Percentiles rank a stretch among this genome's conserved stretches.
Conservation (phyloP, 805 yeast species). For the Kodamaea hsintzibuensis region DNA sequence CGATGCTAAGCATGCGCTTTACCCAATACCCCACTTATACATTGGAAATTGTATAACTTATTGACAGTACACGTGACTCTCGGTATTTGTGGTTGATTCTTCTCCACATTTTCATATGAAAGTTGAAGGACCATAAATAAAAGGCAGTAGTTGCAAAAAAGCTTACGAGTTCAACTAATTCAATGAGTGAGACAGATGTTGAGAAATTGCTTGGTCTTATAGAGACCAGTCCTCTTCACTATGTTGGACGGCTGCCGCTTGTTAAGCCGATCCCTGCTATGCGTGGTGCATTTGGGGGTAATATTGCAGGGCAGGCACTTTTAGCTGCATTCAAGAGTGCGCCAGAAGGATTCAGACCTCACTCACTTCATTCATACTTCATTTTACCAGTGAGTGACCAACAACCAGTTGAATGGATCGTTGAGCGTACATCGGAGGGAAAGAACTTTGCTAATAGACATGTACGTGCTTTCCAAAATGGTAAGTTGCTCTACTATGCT, state of each 20-base stretch:
- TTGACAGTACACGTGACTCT: neutral
- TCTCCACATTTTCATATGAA: slow-evolving; percentile 6
- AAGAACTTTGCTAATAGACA: slow-evolving; percentile 36
- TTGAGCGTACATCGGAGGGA: slow-evolving; percentile 35
- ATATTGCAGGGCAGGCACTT: slow-evolving; percentile 36
- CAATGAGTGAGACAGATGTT: slow-evolving; percentile 8
- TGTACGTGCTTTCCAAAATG: slow-evolving; percentile 29
- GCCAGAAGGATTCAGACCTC: slow-evolving; percentile 34
- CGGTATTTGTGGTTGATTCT: neutral
- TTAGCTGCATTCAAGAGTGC: slow-evolving; percentile 31
- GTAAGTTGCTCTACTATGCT: slow-evolving; percentile 26
- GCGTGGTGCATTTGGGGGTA: slow-evolving; percentile 36
- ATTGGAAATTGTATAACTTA: neutral
- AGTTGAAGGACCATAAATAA: slow-evolving; percentile 1
- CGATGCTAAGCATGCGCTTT: neutral
- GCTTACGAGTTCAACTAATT: neutral
- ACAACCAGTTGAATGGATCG: slow-evolving; percentile 28
- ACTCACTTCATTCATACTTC: slow-evolving; percentile 36
- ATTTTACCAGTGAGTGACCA: slow-evolving; percentile 21
- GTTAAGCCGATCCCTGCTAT: slow-evolving; percentile 27
- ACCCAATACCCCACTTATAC: neutral
- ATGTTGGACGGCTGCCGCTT: slow-evolving; percentile 27
- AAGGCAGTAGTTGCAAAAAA: slow-evolving; percentile 1
- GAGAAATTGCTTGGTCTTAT: slow-evolving; percentile 20
- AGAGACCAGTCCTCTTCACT: slow-evolving; percentile 16